Conservation (phyloP, 257 asterid genomes). For the Gardenia jasminoides region DNA sequence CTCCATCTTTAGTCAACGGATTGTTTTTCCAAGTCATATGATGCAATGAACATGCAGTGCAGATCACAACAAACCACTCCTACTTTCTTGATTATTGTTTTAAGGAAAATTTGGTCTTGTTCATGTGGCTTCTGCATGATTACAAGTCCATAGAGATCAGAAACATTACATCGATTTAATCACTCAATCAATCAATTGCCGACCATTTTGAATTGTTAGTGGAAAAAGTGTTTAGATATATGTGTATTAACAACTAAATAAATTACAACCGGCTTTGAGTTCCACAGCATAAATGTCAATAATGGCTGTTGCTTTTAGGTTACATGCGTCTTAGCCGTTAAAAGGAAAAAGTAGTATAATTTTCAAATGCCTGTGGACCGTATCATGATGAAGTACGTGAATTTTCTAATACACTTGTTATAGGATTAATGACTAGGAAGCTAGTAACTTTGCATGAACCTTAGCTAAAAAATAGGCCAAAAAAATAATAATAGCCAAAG, state of each 20-base stretch:
- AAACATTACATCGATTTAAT: not conserved
- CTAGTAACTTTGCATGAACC: not conserved
- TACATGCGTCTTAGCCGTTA: slow-evolving; percentile 14
- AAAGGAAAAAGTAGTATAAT: not conserved
- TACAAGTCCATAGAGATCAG: not conserved
- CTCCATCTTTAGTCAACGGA: not conserved
- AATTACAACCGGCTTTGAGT: not conserved
- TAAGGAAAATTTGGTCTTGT: slow-evolving; percentile 7
- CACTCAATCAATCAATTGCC: not conserved
- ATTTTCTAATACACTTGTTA: not conserved
- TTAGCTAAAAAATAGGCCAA: not conserved
- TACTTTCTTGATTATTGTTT: not conserved
- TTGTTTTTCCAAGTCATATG: not conserved
- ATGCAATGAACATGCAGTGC: not conserved
- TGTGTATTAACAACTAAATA: not conserved
- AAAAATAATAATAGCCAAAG: not conserved
- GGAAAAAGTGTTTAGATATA: not conserved
- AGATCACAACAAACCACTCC: not conserved
- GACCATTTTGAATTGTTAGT: not conserved
- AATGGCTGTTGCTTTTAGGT: slow-evolving; percentile 4
- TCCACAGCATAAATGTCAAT: not conserved
- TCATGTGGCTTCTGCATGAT: not conserved
- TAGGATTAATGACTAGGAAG: not conserved
- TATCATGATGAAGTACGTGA: not conserved
- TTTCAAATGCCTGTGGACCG: slow-evolving; percentile 10